A percentile compares a stretch with the other conserved stretches of the same genome.
Conservation (phyloP, 441 rosid genomes). For the Syzygium malaccense region DNA sequence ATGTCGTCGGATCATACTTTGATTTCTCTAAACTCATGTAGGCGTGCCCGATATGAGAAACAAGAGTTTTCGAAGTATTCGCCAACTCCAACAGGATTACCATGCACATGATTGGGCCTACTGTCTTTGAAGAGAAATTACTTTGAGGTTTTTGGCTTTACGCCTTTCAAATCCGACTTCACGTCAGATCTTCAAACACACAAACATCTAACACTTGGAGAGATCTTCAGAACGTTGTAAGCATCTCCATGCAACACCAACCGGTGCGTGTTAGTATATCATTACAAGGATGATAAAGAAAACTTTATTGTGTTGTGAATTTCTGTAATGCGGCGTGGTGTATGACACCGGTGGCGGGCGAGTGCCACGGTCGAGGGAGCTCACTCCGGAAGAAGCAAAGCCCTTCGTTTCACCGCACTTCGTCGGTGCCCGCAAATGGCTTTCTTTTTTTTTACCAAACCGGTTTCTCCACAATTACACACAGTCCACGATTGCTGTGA, state of each 20-base stretch:
- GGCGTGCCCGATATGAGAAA: too few relatives aligned
- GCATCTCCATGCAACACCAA: not conserved
- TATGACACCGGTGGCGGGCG: not conserved
- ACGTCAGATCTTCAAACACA: not conserved
- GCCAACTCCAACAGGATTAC: too few relatives aligned
- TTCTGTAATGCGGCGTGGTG: not conserved
- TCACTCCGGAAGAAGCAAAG: not conserved
- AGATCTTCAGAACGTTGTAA: not conserved
- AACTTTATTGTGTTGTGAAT: not conserved
- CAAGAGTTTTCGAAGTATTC: too few relatives aligned
- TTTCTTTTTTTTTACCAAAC: not conserved
- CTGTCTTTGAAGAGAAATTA: not conserved
- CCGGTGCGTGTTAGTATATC: not conserved
- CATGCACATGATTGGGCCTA: not conserved
- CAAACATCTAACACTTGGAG: not conserved
- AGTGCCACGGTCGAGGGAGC: not conserved
- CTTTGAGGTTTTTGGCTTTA: not conserved
- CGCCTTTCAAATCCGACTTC: not conserved
- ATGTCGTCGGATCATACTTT: too few relatives aligned
- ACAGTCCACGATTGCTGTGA: not conserved
- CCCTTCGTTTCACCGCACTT: not conserved
- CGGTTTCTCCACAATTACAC: not conserved
- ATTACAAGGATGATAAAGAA: not conserved
- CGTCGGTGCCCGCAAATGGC: not conserved
- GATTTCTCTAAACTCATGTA: too few relatives aligned